Conservation (phyloP, 1,284 basidiomycete species). For the Xerocomus cyaneibrunnescens region DNA sequence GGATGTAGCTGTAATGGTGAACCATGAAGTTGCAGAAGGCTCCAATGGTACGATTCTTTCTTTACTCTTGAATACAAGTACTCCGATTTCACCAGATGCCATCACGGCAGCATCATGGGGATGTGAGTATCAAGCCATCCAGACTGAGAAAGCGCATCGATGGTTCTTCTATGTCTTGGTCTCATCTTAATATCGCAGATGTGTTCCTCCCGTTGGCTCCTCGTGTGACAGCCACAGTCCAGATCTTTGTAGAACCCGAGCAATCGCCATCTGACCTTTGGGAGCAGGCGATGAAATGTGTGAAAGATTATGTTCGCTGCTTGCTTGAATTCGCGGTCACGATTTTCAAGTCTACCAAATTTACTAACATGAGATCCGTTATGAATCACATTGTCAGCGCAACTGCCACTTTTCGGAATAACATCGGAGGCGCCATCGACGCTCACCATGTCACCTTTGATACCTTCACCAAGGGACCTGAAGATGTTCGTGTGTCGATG, state of each 20-base stretch:
- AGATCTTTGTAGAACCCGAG: not conserved
- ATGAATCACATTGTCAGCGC: slow-evolving; percentile 10
- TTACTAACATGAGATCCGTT: slow-evolving; percentile 5
- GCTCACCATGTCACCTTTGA: slow-evolving; percentile 2
- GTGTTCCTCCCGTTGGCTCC: not conserved
- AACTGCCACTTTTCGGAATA: slow-evolving; percentile 12
- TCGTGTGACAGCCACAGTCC: not conserved
- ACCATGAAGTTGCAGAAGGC: not conserved
- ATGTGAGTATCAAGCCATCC: not conserved
- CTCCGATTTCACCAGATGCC: not conserved
- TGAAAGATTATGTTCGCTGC: slow-evolving; percentile 5
- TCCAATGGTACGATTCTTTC: not conserved
- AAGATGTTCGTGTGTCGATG: slow-evolving; percentile 1
- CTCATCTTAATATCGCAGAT: slow-evolving; percentile 5
- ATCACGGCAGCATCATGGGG: not conserved
- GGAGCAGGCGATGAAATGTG: slow-evolving; percentile 1
- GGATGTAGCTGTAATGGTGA: not conserved
- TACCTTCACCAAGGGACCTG: slow-evolving; percentile 2
- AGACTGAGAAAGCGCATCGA: not conserved
- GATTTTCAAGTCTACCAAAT: slow-evolving; percentile 2
- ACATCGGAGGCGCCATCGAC: slow-evolving; percentile 8
- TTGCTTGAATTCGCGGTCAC: slow-evolving; percentile 2
- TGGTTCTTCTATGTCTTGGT: too few relatives aligned
- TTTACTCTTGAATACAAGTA: not conserved
- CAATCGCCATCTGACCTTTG: slow-evolving; percentile 8